Evolutionary conservation across 2,329 filamentous ascomycete species (phyloP).

Genomic region (Phialophora chinensis): DNA sequence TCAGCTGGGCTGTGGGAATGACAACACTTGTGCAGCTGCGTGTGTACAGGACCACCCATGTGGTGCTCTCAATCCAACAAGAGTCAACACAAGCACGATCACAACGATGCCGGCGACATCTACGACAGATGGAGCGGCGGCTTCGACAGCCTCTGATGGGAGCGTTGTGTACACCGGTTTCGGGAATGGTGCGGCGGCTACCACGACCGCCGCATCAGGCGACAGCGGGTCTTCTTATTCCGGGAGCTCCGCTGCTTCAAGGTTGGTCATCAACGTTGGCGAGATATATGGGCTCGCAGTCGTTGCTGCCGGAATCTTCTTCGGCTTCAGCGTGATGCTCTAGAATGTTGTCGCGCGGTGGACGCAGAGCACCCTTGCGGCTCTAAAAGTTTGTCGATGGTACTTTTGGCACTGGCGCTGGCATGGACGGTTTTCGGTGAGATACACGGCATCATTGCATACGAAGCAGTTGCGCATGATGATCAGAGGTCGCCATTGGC

Average conservation of each 20-base stretch:
- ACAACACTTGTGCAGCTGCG: conserved; percentile 56
- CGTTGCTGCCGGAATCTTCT: conserved; percentile 61
- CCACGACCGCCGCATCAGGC: conserved; percentile 34
- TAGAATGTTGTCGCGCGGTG: conserved; percentile 42
- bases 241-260: conserved; percentile 40
- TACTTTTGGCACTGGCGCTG: conserved; percentile 31
- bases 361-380: conserved; percentile 4
- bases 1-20: conserved; percentile 55
- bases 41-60: conserved; percentile 64
- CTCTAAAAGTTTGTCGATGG: conserved; percentile 19
- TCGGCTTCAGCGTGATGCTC: conserved; percentile 62
- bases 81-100: conserved; percentile 58
- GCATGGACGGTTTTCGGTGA: conserved; percentile 10
- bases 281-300: conserved; percentile 63
- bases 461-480: background rate
- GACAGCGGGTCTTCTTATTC: conserved; percentile 17
- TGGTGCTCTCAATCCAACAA: conserved; percentile 64
- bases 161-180: conserved; percentile 54
- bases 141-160: conserved; percentile 42
- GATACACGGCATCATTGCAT: background rate
- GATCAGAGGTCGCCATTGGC: background rate
- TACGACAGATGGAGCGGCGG: conserved; percentile 44
- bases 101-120: conserved; percentile 46
- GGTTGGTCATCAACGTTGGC: conserved; percentile 58
- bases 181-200: conserved; percentile 46